Conservation (phyloP, 2,329 filamentous ascomycete genomes). For the Diaporthe australafricana region DNA sequence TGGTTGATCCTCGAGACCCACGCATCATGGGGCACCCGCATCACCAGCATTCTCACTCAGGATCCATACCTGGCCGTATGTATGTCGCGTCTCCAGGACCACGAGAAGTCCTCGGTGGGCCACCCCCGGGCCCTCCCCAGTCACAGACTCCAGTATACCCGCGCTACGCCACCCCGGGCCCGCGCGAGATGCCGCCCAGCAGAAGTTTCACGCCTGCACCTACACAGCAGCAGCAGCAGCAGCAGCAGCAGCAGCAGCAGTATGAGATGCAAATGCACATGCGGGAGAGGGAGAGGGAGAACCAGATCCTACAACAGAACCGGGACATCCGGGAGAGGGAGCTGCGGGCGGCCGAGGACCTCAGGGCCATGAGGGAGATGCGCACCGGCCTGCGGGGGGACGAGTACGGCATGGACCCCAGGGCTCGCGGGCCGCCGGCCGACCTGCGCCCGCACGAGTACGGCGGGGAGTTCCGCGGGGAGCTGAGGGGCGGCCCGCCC, state of each 20-base stretch:
- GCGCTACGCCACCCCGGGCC: constrained; percentile 34
- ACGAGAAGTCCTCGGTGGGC: constrained; percentile 32
- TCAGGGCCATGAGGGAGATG: constrained; percentile 33
- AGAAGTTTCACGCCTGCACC: constrained; percentile 35
- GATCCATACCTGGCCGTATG: constrained; percentile 31
- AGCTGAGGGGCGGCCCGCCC: constrained; percentile 31
- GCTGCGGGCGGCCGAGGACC: constrained; percentile 23
- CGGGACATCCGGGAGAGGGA: constrained; percentile 29
- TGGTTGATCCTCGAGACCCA: constrained; percentile 33
- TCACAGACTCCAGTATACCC: constrained; percentile 28
- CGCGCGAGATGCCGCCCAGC: constrained; percentile 30
- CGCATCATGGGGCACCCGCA: constrained; percentile 35
- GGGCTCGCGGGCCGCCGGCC: constrained; percentile 18
- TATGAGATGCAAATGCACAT: constrained; percentile 34
- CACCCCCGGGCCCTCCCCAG: constrained; percentile 31
- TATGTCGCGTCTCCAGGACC: constrained; percentile 32
- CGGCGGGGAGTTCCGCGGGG: constrained; percentile 31
- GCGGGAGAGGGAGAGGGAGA: constrained; percentile 29
- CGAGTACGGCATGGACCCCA: constrained; percentile 28
- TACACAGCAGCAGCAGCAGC: constrained; percentile 22
- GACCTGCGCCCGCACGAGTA: constrained; percentile 22
- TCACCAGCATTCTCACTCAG: constrained; percentile 36
- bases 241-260: constrained; percentile 10
- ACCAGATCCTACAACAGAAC: constrained; percentile 20
- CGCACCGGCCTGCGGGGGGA: constrained; percentile 28